Percentiles rank a stretch among this genome's conserved stretches.
Conservation (phyloP, 1,284 basidiomycete species). For the Coriolopsis trogii region DNA sequence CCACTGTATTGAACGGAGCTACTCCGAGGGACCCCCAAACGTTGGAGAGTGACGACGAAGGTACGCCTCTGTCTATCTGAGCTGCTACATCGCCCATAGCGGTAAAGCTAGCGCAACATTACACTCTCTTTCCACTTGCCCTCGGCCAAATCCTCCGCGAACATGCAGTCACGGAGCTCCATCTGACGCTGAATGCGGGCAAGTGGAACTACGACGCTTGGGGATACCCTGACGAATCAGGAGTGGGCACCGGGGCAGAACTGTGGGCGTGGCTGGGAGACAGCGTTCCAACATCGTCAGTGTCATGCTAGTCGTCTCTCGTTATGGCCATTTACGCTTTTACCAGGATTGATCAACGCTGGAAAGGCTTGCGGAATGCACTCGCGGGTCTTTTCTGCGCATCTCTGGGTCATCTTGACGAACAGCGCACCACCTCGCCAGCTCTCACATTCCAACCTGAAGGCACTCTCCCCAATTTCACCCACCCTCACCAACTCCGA, state of each 20-base stretch:
- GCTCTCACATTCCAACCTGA: slow-evolving; percentile 58
- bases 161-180: slow-evolving; percentile 84
- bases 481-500: slow-evolving; percentile 57
- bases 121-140: slow-evolving; percentile 82
- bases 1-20: slow-evolving; percentile 58
- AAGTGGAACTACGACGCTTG: slow-evolving; percentile 90
- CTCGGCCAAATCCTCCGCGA: slow-evolving; percentile 86
- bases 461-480: slow-evolving; percentile 56
- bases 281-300: slow-evolving; percentile 50
- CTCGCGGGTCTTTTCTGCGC: slow-evolving; percentile 95
- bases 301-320: slow-evolving; percentile 29
- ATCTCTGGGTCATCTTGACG: slow-evolving; percentile 79
- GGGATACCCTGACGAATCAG: slow-evolving; percentile 78
- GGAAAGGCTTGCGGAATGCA: slow-evolving; percentile 86
- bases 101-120: slow-evolving; percentile 68
- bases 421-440: slow-evolving; percentile 71
- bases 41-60: slow-evolving; percentile 52
- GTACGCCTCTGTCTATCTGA: slow-evolving; percentile 38
- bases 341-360: slow-evolving; percentile 70
- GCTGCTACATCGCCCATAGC: slow-evolving; percentile 1
- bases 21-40: slow-evolving; percentile 56
- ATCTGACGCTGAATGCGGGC: slow-evolving; percentile 87
- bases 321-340: neutral
- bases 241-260: slow-evolving; percentile 86
- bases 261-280: slow-evolving; percentile 89